Evolutionary conservation across 257 asterid species (phyloP).

Genomic region (Apocynum venetum): DNA sequence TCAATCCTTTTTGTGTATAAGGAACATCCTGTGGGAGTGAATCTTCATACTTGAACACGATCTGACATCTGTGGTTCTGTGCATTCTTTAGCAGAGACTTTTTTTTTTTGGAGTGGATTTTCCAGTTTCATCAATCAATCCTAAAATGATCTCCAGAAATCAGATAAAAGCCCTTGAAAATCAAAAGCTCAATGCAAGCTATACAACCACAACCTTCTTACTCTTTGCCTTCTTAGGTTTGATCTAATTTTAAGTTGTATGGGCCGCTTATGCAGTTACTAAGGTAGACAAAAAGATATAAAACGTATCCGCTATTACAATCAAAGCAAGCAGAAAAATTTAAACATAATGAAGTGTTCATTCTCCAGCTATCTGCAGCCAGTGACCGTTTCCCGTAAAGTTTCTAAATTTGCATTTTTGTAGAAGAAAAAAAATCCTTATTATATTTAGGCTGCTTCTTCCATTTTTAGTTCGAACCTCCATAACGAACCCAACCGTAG

Average conservation of each 20-base stretch:
- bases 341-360: not conserved
- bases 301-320: not conserved
- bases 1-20: conserved; percentile 51
- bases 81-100: conserved; percentile 19
- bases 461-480: too few species aligned
- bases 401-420: not conserved
- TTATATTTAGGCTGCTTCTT: not conserved
- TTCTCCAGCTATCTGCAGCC: not conserved
- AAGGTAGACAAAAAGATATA: not conserved
- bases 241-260: conserved; percentile 68
- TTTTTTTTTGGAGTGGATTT: conserved; percentile 30
- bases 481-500: too few species aligned
- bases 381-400: too few species aligned
- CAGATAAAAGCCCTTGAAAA: not conserved
- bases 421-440: too few species aligned
- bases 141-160: conserved; percentile 13
- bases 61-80: conserved; percentile 5
- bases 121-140: conserved; percentile 29
- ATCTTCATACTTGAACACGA: conserved; percentile 21
- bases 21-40: conserved; percentile 10
- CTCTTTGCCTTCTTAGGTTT: conserved; percentile 57
- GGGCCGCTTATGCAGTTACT: conserved; percentile 85
- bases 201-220: conserved; percentile 14
- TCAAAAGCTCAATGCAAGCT: not conserved
- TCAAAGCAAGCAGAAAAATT: not conserved